Conservation (phyloP, 805 yeast species). For the Saccharomyces jurei region DNA sequence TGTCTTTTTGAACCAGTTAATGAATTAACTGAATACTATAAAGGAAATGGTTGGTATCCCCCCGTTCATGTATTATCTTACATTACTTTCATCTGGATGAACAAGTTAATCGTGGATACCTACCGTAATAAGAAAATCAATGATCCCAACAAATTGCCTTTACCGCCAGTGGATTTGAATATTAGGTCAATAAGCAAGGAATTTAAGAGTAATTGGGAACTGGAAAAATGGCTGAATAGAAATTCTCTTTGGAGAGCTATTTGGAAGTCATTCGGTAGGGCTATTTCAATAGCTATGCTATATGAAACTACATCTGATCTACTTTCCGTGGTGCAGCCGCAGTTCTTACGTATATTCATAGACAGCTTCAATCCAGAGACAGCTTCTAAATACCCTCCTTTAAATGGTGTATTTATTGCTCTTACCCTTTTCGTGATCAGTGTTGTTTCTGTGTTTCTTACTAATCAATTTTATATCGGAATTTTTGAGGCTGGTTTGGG, state of each 20-base stretch:
- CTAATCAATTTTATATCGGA: conserved; percentile 59
- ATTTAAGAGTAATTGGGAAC: conserved; percentile 32
- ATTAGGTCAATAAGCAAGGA: conserved; percentile 29
- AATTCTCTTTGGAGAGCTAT: conserved; percentile 32
- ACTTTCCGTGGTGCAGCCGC: conserved; percentile 45
- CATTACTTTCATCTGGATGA: conserved; percentile 43
- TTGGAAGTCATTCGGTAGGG: conserved; percentile 32
- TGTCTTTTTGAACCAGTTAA: conserved; percentile 33
- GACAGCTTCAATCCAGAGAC: conserved; percentile 33
- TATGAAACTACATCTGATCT: conserved; percentile 35
- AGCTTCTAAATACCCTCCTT: conserved; percentile 35
- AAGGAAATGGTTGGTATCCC: conserved; percentile 25
- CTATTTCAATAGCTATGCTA: conserved; percentile 30
- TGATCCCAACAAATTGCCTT: conserved; percentile 36
- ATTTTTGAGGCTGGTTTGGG: conserved; percentile 57
- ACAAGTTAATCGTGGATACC: conserved; percentile 35
- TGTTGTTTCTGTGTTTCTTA: conserved; percentile 49
- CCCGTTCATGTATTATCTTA: conserved; percentile 29
- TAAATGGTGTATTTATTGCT: conserved; percentile 58
- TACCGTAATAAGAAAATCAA: conserved; percentile 33
- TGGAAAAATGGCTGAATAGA: conserved; percentile 25
- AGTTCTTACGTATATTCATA: conserved; percentile 44
- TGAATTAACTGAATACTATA: conserved; percentile 31
- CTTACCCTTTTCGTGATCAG: conserved; percentile 55
- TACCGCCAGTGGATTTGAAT: conserved; percentile 34